phyloP scores from a whole-genome alignment of 2,329 filamentous ascomycete species.

The Aspergillus quadricinctus region DNA sequence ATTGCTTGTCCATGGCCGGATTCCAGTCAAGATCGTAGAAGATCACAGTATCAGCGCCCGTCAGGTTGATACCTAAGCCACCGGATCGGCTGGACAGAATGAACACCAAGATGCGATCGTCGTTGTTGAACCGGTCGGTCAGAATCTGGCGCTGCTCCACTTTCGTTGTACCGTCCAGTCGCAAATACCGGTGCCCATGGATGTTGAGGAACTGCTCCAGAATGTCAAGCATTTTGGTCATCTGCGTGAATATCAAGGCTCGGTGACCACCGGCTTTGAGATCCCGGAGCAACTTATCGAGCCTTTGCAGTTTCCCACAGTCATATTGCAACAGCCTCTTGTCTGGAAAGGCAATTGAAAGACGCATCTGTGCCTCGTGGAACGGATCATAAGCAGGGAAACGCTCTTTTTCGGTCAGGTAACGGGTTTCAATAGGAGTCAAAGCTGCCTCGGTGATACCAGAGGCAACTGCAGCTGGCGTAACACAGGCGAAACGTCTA shows the following conservation, averaged over 20 bases:
- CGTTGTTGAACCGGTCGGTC: slow-evolving; percentile 94
- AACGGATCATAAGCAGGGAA: slow-evolving; percentile 69
- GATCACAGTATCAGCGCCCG: slow-evolving; percentile 93
- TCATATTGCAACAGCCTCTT: slow-evolving; percentile 96
- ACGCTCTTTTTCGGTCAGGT: slow-evolving; percentile 43
- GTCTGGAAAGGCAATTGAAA: slow-evolving; percentile 95
- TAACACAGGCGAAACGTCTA: slow-evolving; percentile 86
- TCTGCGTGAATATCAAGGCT: slow-evolving; percentile 96
- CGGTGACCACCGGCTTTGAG: slow-evolving; percentile 88
- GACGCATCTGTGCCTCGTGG: slow-evolving; percentile 86
- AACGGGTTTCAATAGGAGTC: slow-evolving; percentile 56
- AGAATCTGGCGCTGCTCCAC: slow-evolving; percentile 93
- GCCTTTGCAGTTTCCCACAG: slow-evolving; percentile 88
- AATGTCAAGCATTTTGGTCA: slow-evolving; percentile 98
- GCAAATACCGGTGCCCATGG: slow-evolving; percentile 92
- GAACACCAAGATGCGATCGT: slow-evolving; percentile 87
- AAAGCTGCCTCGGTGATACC: slow-evolving; percentile 68
- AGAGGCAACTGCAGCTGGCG: slow-evolving; percentile 78
- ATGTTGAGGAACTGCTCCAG: slow-evolving; percentile 97
- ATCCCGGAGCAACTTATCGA: slow-evolving; percentile 79
- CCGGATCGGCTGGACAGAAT: slow-evolving; percentile 93
- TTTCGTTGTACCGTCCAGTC: slow-evolving; percentile 92
- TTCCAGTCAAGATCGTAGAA: slow-evolving; percentile 99
- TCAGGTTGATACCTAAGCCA: slow-evolving; percentile 92
- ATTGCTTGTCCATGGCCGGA: slow-evolving; percentile 99